Conservation (phyloP, 2,329 filamentous ascomycete species). For the Sporothrix pallida region DNA sequence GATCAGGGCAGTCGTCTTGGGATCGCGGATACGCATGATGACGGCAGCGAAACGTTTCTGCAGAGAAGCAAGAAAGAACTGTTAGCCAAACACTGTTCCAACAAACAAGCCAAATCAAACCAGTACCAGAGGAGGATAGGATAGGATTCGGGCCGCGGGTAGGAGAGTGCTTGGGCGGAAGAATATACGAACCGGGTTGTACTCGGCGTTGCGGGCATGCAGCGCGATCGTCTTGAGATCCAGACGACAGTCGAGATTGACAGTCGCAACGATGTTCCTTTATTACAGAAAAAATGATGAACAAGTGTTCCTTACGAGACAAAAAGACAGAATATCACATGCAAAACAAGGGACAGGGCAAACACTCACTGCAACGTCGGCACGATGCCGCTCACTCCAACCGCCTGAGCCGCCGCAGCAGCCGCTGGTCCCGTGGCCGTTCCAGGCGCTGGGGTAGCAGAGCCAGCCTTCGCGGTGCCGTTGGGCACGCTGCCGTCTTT, state of each 20-base stretch:
- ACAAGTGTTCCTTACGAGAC: conserved; percentile 37
- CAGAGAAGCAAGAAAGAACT: conserved; percentile 7
- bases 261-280: conserved; percentile 99
- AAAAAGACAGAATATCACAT: background rate
- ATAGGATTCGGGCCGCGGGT: conserved; percentile 1
- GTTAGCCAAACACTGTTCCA: conserved; percentile 35
- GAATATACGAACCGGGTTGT: conserved; percentile 68
- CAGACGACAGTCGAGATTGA: conserved; percentile 96
- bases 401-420: conserved; percentile 81
- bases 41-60: conserved; percentile 93
- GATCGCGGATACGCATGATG: conserved; percentile 99
- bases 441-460: conserved; percentile 36
- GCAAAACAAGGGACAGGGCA: conserved; percentile 23
- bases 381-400: conserved; percentile 87
- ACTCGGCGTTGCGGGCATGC: conserved; percentile 97
- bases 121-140: background rate
- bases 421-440: conserved; percentile 46
- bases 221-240: conserved; percentile 99
- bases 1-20: conserved; percentile 97
- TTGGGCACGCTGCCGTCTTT: conserved; percentile 38
- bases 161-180: conserved; percentile 26
- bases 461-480: conserved; percentile 35
- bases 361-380: conserved; percentile 89
- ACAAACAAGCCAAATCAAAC: conserved; percentile 21
- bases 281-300: conserved; percentile 37